Evolutionary conservation across 2,329 filamentous ascomycete genomes (phyloP).

Genomic region (Botrytis hyacinthi): DNA sequence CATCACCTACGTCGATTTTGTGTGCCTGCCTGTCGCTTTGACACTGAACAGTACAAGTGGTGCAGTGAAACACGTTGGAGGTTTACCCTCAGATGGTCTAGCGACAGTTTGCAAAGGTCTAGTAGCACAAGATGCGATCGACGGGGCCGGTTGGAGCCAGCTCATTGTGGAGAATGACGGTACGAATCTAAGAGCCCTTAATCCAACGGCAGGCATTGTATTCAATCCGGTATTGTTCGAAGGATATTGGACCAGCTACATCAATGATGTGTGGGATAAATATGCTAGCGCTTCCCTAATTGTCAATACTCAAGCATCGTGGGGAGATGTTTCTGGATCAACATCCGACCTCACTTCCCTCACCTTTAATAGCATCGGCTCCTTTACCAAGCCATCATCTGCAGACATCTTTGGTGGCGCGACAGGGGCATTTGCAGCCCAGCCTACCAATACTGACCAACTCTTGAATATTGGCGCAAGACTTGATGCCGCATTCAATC

Average conservation of each 20-base stretch:
- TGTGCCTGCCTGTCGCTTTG: constrained; percentile 59
- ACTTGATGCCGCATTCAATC: constrained; percentile 73
- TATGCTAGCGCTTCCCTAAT: constrained; percentile 45
- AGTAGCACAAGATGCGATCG: constrained; percentile 51
- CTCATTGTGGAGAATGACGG: constrained; percentile 41
- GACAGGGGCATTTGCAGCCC: constrained; percentile 55
- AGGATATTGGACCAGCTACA: constrained; percentile 46
- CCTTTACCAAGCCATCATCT: constrained; percentile 56
- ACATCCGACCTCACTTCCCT: constrained; percentile 34
- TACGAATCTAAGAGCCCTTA: constrained; percentile 44
- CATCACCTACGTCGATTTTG: constrained; percentile 73
- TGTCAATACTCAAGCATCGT: constrained; percentile 64
- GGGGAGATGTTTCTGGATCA: constrained; percentile 52
- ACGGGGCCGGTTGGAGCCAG: constrained; percentile 60
- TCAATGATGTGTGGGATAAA: constrained; percentile 45
- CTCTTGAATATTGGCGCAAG: constrained; percentile 66
- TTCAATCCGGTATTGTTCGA: constrained; percentile 44
- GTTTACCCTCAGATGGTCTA: constrained; percentile 56
- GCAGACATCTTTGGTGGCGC: constrained; percentile 65
- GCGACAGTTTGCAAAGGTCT: constrained; percentile 54
- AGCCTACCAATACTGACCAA: constrained; percentile 34
- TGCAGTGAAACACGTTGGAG: constrained; percentile 49
- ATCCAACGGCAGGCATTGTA: constrained; percentile 41
- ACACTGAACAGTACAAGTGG: constrained; percentile 46
- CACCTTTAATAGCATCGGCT: constrained; percentile 44